phyloP scores from a whole-genome alignment of 352 stramenopile species.

The Globisporangium nodosum region DNA sequence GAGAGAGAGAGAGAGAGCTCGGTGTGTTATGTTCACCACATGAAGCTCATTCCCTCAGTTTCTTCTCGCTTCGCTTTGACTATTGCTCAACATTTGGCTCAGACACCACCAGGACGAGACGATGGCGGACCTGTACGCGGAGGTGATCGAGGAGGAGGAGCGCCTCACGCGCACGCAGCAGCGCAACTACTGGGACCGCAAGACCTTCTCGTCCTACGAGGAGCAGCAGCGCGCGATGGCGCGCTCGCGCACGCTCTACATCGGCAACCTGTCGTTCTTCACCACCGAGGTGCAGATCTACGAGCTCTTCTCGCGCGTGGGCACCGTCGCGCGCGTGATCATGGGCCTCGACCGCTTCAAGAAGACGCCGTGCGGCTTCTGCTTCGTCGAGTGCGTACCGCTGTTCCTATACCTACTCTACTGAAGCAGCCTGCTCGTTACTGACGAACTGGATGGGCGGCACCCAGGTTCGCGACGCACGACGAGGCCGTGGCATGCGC shows the following conservation, averaged over 20 bases:
- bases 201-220: conserved; percentile 89
- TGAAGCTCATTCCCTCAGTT: not conserved
- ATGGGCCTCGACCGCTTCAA: conserved; percentile 95
- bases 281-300: conserved; percentile 94
- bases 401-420: not conserved
- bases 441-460: too few species aligned
- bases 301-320: conserved; percentile 92
- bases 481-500: conserved; percentile 65
- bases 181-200: conserved; percentile 94
- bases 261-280: conserved; percentile 97
- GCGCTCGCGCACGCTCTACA: conserved; percentile 91
- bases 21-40: not conserved
- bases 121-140: conserved; percentile 51
- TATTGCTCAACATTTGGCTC: not conserved
- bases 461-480: conserved; percentile 54
- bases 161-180: conserved; percentile 51
- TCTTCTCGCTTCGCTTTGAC: not conserved
- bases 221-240: conserved; percentile 92
- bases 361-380: conserved; percentile 97
- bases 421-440: too few species aligned
- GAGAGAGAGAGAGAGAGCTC: not conserved
- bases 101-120: conserved; percentile 5
- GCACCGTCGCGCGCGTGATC: conserved; percentile 90
- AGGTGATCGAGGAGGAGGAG: conserved; percentile 49
- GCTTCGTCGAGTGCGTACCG: conserved; percentile 92